A percentile compares a stretch with the other conserved stretches of the same genome.
Conservation (phyloP, 2,329 filamentous ascomycete species). For the Stagonosporopsis cucurbitacearum region DNA sequence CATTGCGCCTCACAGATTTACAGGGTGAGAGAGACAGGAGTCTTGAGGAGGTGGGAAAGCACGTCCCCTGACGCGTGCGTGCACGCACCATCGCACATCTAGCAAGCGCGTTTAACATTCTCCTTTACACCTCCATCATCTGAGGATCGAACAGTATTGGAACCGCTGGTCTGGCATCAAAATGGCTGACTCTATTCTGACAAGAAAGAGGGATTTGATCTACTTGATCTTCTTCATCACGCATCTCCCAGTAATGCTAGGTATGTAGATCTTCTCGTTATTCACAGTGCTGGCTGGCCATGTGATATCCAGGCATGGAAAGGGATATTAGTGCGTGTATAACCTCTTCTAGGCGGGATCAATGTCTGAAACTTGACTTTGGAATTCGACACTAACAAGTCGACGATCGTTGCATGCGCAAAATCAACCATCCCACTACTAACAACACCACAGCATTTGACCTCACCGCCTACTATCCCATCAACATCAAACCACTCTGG, state of each 20-base stretch:
- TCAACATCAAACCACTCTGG: slow-evolving; percentile 56
- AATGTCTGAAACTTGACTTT: background rate
- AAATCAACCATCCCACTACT: background rate
- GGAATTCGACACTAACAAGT: no score
- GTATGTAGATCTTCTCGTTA: slow-evolving; percentile 46
- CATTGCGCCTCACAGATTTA: background rate
- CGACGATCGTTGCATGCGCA: background rate
- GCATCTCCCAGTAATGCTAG: slow-evolving; percentile 67
- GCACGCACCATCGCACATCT: background rate
- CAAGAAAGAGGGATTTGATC: slow-evolving; percentile 53
- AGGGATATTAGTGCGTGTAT: background rate
- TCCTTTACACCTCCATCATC: slow-evolving; percentile 1
- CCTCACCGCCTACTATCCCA: slow-evolving; percentile 65
- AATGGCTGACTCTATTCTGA: slow-evolving; percentile 43
- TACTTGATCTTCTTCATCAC: slow-evolving; percentile 68
- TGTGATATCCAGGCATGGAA: no score
- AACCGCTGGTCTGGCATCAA: background rate
- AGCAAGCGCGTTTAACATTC: background rate
- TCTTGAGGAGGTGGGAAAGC: no score
- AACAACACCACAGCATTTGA: slow-evolving; percentile 61
- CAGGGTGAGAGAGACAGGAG: background rate
- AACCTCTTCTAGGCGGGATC: background rate
- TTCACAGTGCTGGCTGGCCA: background rate
- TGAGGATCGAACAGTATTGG: background rate
- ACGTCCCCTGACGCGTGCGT: slow-evolving; percentile 1